Percentiles rank a stretch among this genome's conserved stretches.
These are phyloP conservation scores for Suhomyces sp. DNA, from an alignment of 805 yeast genomes.

Conservation along the genomic window DNA sequence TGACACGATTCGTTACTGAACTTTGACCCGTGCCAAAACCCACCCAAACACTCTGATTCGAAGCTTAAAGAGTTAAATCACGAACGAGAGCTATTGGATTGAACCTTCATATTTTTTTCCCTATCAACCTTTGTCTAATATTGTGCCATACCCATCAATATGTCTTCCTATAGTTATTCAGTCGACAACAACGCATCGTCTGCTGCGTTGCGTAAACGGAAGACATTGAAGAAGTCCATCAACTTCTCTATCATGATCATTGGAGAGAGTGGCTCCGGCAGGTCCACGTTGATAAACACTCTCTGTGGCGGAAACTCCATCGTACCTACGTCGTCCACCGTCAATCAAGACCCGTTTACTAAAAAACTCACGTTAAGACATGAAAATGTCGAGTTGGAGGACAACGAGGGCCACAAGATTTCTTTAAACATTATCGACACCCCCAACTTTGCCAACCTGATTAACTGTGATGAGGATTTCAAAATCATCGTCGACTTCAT, in stretches of 20 bases:
- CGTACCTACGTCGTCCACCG: slow-evolving; percentile 67
- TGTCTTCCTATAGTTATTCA: slow-evolving; percentile 15
- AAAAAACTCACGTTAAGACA: slow-evolving; percentile 63
- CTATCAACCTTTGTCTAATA: no score
- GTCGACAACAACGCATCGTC: slow-evolving; percentile 31
- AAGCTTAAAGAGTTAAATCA: no score
- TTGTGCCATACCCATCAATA: no score
- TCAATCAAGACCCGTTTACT: slow-evolving; percentile 52
- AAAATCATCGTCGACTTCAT: slow-evolving; percentile 72
- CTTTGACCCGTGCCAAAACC: no score
- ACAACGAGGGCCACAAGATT: slow-evolving; percentile 81
- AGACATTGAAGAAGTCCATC: slow-evolving; percentile 78
- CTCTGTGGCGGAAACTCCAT: slow-evolving; percentile 81
- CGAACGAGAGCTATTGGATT: no score
- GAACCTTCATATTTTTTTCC: no score
- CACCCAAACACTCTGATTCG: no score
- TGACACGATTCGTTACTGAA: no score
- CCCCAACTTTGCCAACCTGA: slow-evolving; percentile 77
- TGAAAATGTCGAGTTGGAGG: slow-evolving; percentile 81
- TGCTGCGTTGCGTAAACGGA: slow-evolving; percentile 57
- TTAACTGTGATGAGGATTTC: slow-evolving; percentile 68
- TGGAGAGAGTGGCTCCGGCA: slow-evolving; percentile 84
- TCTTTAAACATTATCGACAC: slow-evolving; percentile 75
- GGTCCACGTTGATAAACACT: slow-evolving; percentile 91
- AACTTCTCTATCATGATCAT: slow-evolving; percentile 84